A percentile compares a stretch with the other conserved stretches of the same genome.
phyloP scores from a whole-genome alignment of 345 rosid genomes.

The Eucalyptus curtisii region DNA sequence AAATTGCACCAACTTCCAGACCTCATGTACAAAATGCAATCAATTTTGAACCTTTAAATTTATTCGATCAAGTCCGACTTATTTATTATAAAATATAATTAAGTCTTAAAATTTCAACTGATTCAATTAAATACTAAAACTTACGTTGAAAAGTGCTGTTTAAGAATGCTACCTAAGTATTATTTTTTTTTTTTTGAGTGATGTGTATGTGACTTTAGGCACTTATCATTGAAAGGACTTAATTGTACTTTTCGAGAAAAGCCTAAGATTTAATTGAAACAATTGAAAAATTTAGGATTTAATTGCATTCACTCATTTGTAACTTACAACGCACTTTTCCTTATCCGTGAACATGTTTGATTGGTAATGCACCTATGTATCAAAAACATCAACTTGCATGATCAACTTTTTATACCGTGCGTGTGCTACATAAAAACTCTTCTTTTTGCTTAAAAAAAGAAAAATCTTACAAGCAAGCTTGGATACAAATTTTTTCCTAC shows the following conservation, averaged over 20 bases:
- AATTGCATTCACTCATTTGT: not conserved
- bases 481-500: not conserved
- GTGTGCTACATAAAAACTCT: not conserved
- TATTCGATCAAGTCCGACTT: not conserved
- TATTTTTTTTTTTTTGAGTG: not conserved
- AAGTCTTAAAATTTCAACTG: fast-evolving
- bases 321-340: not conserved
- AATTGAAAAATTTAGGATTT: fast-evolving
- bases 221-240: not conserved
- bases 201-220: not conserved
- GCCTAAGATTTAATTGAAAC: not conserved
- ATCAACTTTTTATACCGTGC: not conserved
- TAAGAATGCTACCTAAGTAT: not conserved
- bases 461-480: not conserved
- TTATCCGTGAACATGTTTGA: not conserved
- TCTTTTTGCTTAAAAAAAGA: not conserved
- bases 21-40: not conserved
- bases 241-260: not conserved
- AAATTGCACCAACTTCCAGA: not conserved
- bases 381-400: not conserved
- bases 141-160: not conserved
- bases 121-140: not conserved
- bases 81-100: not conserved
- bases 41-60: not conserved
- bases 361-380: not conserved